Base-by-base conservation (phyloP, 176 grass and related monocot genomes). In the Avena atlantica region DNA sequence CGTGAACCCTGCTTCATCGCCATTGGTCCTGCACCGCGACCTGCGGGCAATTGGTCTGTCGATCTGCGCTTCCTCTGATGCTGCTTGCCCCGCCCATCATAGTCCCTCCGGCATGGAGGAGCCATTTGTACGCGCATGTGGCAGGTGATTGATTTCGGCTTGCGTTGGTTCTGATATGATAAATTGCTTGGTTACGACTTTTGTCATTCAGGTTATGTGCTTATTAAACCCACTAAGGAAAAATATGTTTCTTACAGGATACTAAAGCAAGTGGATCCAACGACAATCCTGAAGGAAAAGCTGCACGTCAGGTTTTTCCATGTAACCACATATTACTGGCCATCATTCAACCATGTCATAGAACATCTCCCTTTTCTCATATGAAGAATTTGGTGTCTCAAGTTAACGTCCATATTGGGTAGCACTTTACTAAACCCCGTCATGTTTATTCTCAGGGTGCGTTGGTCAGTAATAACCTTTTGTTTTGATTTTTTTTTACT, bases 341-440 rank as follows among this genome's bases (percentile, higher is more conserved):
- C 74, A 37, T 51, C 23, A 87, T 76, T 74, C 47, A 74, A 79
- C 65, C 66, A 58, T 74, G 62, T 66, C 57, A 88, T 88, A 23
- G 21, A 8, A 21, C 60, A 84, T 91, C 25, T 84, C 51, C 70
- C 87, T 76, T 89, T 89, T 85, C 50, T 84, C 86, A 95, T 92
- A 73, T 91, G 34, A 88, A 89, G 67, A 82, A 94, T 66, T 87
- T 81, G 55, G 78, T 98, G 66, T 82, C 87, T 92, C 81, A 86
- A 67, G 50, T 85, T 88, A 88, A 88, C 14, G 90, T 95, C 12
- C 77, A 92, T 90, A 81, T 91, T 47, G 64, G 48, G 42, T 88
- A 95, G 69, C 93, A 98, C 66, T 92, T 87, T 50, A 98, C 96
- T 21, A 95, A 95, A 86, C 90, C 96, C 93, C 76, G 84, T 58